phyloP scores from a whole-genome alignment of 306 rosid species.

The Trifolium dubium region DNA sequence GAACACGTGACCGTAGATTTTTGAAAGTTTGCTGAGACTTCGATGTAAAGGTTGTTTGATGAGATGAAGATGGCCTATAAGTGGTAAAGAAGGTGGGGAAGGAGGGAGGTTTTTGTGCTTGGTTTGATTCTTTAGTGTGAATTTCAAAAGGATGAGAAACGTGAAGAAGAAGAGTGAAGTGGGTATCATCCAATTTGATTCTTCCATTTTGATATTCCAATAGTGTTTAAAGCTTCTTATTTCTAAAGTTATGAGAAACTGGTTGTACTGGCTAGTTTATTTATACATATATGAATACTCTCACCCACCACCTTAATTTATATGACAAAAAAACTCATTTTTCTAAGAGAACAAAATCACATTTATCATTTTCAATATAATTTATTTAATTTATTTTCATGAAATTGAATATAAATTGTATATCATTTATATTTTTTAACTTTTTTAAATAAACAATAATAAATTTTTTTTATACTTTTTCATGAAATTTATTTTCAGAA shows the following conservation, averaged over 20 bases:
- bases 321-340: too few relatives aligned
- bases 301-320: too few relatives aligned
- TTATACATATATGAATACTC: too few relatives aligned
- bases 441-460: too few relatives aligned
- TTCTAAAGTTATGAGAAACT: not conserved
- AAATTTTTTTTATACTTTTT: too few relatives aligned
- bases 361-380: too few relatives aligned
- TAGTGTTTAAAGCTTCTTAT: not conserved
- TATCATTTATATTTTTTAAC: too few relatives aligned
- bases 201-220: not conserved
- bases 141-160: constrained; percentile 1
- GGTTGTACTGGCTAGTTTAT: too few relatives aligned
- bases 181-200: not conserved
- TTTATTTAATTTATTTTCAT: too few relatives aligned
- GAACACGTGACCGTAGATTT: constrained; percentile 37
- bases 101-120: constrained; percentile 43
- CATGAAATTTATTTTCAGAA: too few relatives aligned
- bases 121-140: not conserved
- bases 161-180: constrained; percentile 27
- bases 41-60: constrained; percentile 44
- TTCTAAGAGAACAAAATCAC: too few relatives aligned
- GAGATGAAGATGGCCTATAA: constrained; percentile 59
- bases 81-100: constrained; percentile 51
- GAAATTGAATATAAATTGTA: too few relatives aligned
- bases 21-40: constrained; percentile 33